A percentile compares a stretch with the other conserved stretches of the same genome.
Conservation (phyloP, 2,329 filamentous ascomycete species). For the Daldinia sp. region DNA sequence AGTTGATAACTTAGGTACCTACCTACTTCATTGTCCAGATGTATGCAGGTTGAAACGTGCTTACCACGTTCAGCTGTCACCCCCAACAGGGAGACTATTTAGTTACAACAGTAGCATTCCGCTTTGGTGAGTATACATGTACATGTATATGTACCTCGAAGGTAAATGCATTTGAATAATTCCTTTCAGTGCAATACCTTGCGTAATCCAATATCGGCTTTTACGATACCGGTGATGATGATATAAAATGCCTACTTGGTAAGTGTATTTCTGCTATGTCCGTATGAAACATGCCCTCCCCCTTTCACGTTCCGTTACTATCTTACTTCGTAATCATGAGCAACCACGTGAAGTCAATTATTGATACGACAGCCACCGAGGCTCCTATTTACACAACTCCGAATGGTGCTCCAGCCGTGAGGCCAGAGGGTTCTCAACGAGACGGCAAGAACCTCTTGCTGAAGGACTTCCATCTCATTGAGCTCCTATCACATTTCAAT, state of each 20-base stretch:
- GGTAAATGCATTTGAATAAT: background rate
- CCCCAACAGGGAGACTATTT: background rate
- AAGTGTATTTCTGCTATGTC: background rate
- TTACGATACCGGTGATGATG: background rate
- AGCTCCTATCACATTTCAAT: background rate
- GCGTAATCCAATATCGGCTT: background rate
- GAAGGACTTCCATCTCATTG: background rate
- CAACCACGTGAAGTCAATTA: background rate
- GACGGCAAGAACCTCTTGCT: background rate
- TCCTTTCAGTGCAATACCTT: background rate
- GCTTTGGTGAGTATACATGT: background rate
- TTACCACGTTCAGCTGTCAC: background rate
- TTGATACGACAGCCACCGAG: background rate
- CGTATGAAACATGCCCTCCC: no score
- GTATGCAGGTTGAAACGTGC: background rate
- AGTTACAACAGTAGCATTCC: background rate
- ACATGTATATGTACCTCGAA: background rate
- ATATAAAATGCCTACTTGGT: background rate
- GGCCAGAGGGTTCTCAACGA: background rate
- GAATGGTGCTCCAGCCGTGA: background rate
- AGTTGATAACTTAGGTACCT: background rate
- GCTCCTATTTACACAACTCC: background rate
- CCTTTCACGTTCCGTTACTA: no score
- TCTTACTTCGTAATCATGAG: background rate
- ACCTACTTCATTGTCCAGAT: background rate